These are phyloP conservation scores for Cytospora paraplurivora DNA, from an alignment of 2,329 filamentous ascomycete species.

Conservation along the genomic window DNA sequence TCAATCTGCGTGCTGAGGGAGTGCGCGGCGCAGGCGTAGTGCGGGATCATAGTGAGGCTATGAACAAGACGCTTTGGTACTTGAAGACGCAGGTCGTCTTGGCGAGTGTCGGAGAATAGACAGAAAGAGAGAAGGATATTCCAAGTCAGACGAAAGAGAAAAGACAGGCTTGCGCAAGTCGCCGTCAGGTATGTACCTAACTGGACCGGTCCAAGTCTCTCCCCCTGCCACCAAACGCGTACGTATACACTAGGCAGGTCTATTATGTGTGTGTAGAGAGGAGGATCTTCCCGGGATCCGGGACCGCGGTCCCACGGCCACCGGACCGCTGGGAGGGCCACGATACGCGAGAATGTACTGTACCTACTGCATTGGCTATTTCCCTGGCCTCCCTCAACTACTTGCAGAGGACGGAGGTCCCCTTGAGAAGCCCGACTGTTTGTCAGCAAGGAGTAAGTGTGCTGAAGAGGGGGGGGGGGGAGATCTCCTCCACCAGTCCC, in stretches of 20 bases:
- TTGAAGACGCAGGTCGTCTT: not conserved
- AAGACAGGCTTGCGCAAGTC: not conserved
- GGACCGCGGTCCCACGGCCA: not conserved
- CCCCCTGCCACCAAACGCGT: too few species aligned
- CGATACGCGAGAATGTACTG: not conserved
- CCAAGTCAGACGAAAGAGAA: not conserved
- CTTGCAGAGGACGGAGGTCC: conserved; percentile 3
- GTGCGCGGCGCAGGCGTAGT: not conserved
- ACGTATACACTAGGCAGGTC: not conserved
- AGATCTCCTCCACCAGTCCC: not conserved
- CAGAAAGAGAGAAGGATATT: not conserved
- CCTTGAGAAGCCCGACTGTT: not conserved
- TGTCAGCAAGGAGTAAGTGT: not conserved
- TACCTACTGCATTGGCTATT: not conserved
- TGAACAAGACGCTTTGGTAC: not conserved
- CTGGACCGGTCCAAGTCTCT: not conserved
- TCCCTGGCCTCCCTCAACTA: not conserved
- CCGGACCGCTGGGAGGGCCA: not conserved
- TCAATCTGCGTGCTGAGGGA: not conserved
- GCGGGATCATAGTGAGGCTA: not conserved
- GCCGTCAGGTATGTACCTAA: not conserved
- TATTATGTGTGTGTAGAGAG: not conserved
- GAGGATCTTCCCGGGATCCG: not conserved
- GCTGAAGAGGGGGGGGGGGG: not conserved
- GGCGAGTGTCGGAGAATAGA: not conserved